These are phyloP conservation scores for Trichoderma gracile DNA, from an alignment of 2,329 filamentous ascomycete species.

Conservation along the genomic window DNA sequence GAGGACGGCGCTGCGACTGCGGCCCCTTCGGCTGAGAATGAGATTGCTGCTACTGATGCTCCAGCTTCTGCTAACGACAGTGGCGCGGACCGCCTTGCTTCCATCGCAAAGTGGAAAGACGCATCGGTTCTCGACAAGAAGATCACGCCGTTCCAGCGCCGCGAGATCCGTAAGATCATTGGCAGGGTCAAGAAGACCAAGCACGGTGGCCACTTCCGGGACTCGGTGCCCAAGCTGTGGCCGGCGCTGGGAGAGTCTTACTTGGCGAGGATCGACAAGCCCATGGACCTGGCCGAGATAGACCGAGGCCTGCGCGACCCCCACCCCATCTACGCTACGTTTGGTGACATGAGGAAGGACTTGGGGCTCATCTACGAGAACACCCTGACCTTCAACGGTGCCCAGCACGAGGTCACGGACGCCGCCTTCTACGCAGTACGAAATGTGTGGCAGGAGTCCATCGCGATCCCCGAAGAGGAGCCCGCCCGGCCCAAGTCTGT, in stretches of 20 bases:
- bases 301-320: conserved; percentile 75
- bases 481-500: conserved; percentile 57
- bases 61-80: conserved; percentile 28
- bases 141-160: conserved; percentile 61
- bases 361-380: conserved; percentile 79
- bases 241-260: conserved; percentile 75
- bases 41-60: neutral
- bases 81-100: conserved; percentile 31
- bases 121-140: conserved; percentile 46
- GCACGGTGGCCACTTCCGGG: conserved; percentile 71
- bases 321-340: conserved; percentile 58
- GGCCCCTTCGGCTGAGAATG: conserved; percentile 30
- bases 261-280: conserved; percentile 66
- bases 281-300: conserved; percentile 82
- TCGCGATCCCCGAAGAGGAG: conserved; percentile 52
- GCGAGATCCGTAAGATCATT: conserved; percentile 65
- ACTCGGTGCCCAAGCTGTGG: conserved; percentile 75
- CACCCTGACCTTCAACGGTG: conserved; percentile 78
- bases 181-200: conserved; percentile 85
- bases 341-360: conserved; percentile 74
- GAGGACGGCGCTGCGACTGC: conserved; percentile 36
- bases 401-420: conserved; percentile 69
- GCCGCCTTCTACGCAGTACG: conserved; percentile 58
- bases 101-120: conserved; percentile 45
- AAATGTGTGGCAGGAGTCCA: conserved; percentile 50